Evolutionary conservation across 2,329 filamentous ascomycete genomes (phyloP).

Genomic region (Trichophyton rubrum): DNA sequence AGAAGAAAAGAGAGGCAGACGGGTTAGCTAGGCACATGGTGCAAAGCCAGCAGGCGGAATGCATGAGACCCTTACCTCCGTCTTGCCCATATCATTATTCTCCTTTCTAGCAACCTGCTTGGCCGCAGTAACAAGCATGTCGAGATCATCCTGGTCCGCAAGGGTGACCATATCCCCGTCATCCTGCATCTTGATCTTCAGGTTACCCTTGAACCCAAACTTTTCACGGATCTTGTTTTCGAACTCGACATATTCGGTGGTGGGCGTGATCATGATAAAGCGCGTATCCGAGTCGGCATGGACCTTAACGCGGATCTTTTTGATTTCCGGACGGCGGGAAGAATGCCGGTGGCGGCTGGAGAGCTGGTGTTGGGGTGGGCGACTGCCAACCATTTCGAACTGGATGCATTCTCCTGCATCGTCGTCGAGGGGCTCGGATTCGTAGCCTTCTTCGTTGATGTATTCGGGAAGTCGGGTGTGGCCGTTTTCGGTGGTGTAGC

Average conservation of each 20-base stretch:
- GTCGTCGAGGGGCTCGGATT: slow-evolving; percentile 52
- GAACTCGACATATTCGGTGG: slow-evolving; percentile 64
- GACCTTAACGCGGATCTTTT: slow-evolving; percentile 80
- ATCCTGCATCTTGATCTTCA: slow-evolving; percentile 84
- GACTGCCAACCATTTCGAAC: slow-evolving; percentile 59
- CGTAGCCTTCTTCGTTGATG: slow-evolving; percentile 61
- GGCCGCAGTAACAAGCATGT: slow-evolving; percentile 65
- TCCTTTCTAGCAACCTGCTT: slow-evolving; percentile 59
- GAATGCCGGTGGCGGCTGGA: slow-evolving; percentile 18
- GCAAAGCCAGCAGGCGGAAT: not conserved
- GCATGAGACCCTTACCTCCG: slow-evolving; percentile 60
- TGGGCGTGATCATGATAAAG: slow-evolving; percentile 72
- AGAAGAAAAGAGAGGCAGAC: not conserved
- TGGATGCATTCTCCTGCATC: slow-evolving; percentile 61
- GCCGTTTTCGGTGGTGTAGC: slow-evolving; percentile 24
- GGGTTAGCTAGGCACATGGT: not conserved
- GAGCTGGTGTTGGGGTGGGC: slow-evolving; percentile 10
- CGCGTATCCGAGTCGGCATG: slow-evolving; percentile 75
- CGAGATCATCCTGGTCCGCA: slow-evolving; percentile 90
- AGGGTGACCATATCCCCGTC: slow-evolving; percentile 91
- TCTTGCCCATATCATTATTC: slow-evolving; percentile 71
- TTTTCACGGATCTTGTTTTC: slow-evolving; percentile 72
- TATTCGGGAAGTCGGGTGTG: slow-evolving; percentile 43
- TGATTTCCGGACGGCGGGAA: slow-evolving; percentile 48
- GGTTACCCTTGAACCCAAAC: slow-evolving; percentile 53